Base-by-base conservation (phyloP, 495 filamentous ascomycete genomes). In the Talaromyces proteolyticus region DNA sequence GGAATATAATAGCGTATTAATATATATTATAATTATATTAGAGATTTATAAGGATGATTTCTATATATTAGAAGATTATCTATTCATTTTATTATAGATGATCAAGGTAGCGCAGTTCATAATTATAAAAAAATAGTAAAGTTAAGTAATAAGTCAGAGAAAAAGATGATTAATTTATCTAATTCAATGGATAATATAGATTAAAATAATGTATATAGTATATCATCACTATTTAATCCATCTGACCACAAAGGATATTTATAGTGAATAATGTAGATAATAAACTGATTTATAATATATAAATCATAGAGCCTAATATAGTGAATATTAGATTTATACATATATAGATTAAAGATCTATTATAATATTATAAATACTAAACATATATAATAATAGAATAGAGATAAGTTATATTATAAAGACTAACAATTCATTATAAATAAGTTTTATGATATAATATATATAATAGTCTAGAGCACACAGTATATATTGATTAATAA, bases 311-410 rank as follows among this genome's bases (percentile, higher is more conserved):
- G 47, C 6, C 54, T 49, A 0, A 50, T 60, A n/a, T 21, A 57
- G 47, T 60, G 36, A 43, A 52, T 64, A 16, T 53, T 66, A 3
- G 45, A 65, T 55, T 59, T 58, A 44, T 55, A 49, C 0, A 65
- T 36, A 24, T 68, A 66, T 49, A 25, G 60, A 16, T 48, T 64
- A 16, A 64, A 64, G 55, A 57, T 68, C 42, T 37, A 63, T 55
- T 66, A 62, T 44, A 66, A 57, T 40, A 66, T 40, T 4, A 60
- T 21, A 1, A 8, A n/a, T 11, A 19, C 14, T 0, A 50, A 52
- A 3, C 16, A 55, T 46, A 24, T 60, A 0, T 17, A 1, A 18
- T 60, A 36, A 54, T 24, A 23, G 18, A 44, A 52, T 11, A 1
- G 25, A 1, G 37, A 57, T 16, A 17, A 51, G 34, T 17, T 55